A percentile compares a stretch with the other conserved stretches of the same genome.
phyloP scores from a whole-genome alignment of 2,329 filamentous ascomycete genomes.

The Chaetomiaceae sp. region DNA sequence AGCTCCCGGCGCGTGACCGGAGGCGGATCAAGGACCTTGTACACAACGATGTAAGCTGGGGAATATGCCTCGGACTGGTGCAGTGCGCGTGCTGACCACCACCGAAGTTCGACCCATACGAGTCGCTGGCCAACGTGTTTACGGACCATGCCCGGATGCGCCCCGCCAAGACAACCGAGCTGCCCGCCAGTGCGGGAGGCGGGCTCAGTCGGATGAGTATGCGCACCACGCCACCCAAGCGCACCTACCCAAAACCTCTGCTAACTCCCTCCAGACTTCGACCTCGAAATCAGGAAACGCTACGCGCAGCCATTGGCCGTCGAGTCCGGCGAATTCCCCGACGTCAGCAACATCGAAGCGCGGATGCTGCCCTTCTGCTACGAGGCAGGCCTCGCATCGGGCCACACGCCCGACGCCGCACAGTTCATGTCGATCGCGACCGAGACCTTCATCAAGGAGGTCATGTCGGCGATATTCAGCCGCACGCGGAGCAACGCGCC shows the following conservation, averaged over 20 bases:
- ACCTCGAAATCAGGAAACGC: conserved; percentile 63
- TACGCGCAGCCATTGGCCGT: conserved; percentile 60
- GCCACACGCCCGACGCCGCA: conserved; percentile 56
- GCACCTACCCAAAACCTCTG: neutral
- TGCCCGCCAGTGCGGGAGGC: conserved; percentile 64
- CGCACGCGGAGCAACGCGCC: conserved; percentile 62
- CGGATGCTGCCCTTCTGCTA: conserved; percentile 67
- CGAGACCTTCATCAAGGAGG: conserved; percentile 64
- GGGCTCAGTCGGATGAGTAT: conserved; percentile 77
- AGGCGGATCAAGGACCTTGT: conserved; percentile 62
- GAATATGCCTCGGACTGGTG: neutral
- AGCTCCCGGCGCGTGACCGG: conserved; percentile 61
- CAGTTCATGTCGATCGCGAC: conserved; percentile 62
- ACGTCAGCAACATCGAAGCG: conserved; percentile 57
- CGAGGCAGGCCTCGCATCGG: conserved; percentile 57
- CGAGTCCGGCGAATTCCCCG: conserved; percentile 67
- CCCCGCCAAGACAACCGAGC: conserved; percentile 49
- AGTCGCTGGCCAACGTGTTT: conserved; percentile 50
- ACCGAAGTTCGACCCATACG: conserved; percentile 53
- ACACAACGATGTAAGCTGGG: conserved; percentile 54
- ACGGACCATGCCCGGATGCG: conserved; percentile 46
- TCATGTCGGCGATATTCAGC: conserved; percentile 58
- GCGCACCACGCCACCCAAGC: conserved; percentile 30
- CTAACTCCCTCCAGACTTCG: conserved; percentile 49
- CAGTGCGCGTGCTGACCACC: conserved; percentile 25